Evolutionary conservation across 2,329 filamentous ascomycete genomes (phyloP), one percentile per base, ranked within the genome.

Genomic region (Fusarium euwallaceae): DNA sequence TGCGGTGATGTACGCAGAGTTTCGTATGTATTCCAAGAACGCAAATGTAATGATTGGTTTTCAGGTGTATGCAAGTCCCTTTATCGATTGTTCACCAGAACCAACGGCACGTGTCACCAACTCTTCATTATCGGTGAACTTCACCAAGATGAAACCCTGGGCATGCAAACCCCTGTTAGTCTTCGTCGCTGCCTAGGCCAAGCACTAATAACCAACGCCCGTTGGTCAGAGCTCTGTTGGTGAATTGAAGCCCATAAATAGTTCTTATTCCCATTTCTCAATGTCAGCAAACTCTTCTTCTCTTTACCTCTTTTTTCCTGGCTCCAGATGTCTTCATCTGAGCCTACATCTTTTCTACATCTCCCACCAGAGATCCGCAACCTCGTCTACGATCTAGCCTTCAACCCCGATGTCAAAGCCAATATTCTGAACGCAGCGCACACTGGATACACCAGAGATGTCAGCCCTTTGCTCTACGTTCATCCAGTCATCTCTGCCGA

Each of bases 371-470:
- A 66, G 27, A 22, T 53, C 17, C 64, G 64, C 17, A 53, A 8
- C 34, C n/a, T 51, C 4, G 22, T 66, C 12, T 66, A 66, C 6
- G 56, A 66, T n/a, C 64, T 61, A 6, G 56, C 41, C 6, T 51
- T 61, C 17, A 24, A 29, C 6, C 4, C 36, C 8, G 17, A 29
- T n/a, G 29, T 36, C 16, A 43, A 66, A 12, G 14, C 9, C 32
- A 61, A 61, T n/a, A 22, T 61, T 51, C 53, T 66, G 1, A 17
- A 41, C 12, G 14, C n/a, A 4, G n/a, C 2, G 1, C 6, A 36
- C 6, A 9, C 41, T 9, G 20, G 16, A 11, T 53, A 66, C 32
- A 61, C 41, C 6, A 45, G 11, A 14, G 55, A 32, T 1, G n/a
- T 7, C 1, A 22, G 43, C 5, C 43, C 55, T 5, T 22, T 61